Conservation (phyloP, 73 alveolate genomes). For the Tetrahymena thermophila region DNA sequence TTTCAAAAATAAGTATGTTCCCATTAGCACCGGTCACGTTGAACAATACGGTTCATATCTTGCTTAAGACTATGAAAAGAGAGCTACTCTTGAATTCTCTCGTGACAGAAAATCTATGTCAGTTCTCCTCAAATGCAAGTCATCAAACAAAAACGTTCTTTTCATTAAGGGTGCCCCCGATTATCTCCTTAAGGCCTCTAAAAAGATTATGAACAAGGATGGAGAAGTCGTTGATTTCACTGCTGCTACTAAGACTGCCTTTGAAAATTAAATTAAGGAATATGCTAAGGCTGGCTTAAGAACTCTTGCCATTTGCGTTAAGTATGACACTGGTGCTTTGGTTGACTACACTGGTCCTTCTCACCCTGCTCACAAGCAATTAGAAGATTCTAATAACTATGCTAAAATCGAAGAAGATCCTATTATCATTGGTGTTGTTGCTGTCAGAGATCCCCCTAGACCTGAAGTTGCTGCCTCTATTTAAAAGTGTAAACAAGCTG, state of each 20-base stretch:
- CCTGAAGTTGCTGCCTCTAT: constrained; percentile 89
- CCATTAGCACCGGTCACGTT: constrained; percentile 7
- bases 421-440: constrained; percentile 82
- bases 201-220: constrained; percentile 26
- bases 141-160: constrained; percentile 70
- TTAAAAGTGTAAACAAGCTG: constrained; percentile 89
- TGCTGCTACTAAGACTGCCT: neutral
- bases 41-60: constrained; percentile 35
- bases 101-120: constrained; percentile 97
- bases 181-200: constrained; percentile 72
- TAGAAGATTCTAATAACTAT: constrained; percentile 47
- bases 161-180: constrained; percentile 94
- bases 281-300: constrained; percentile 44
- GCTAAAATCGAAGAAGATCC: constrained; percentile 53
- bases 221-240: constrained; percentile 33
- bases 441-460: constrained; percentile 93
- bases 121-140: constrained; percentile 54
- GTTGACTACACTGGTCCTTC: constrained; percentile 55
- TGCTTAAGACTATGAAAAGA: constrained; percentile 21
- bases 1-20: neutral
- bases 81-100: constrained; percentile 84
- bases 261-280: neutral
- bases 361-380: constrained; percentile 44
- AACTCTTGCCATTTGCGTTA: constrained; percentile 51
- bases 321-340: constrained; percentile 34